These are phyloP conservation scores for Hypomyces rosellus DNA, from an alignment of 2,329 filamentous ascomycete genomes.

Conservation along the genomic window DNA sequence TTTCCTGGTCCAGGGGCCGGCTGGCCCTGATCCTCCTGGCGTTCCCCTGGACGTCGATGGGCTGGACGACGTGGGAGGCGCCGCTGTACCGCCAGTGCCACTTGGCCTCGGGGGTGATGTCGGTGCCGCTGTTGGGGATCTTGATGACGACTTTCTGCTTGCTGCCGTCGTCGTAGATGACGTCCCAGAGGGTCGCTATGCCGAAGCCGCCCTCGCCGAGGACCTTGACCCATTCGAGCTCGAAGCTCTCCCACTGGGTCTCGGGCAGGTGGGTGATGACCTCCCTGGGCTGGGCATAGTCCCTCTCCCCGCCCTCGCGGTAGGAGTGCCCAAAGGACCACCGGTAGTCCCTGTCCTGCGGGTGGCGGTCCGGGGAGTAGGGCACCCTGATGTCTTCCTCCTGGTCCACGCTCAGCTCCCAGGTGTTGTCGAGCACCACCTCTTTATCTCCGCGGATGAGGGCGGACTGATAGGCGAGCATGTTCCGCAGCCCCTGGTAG, in stretches of 20 bases:
- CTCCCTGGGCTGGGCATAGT: neutral
- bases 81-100: constrained; percentile 23
- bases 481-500: constrained; percentile 2
- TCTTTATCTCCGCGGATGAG: constrained; percentile 11
- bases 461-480: constrained; percentile 4
- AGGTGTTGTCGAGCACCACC: constrained; percentile 9
- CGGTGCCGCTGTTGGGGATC: constrained; percentile 1
- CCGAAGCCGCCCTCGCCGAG: constrained; percentile 13
- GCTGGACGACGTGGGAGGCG: constrained; percentile 22
- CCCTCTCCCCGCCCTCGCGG: neutral
- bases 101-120: constrained; percentile 11
- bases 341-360: neutral
- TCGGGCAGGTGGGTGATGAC: neutral
- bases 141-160: constrained; percentile 22
- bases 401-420: neutral
- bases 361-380: neutral
- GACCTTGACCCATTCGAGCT: constrained; percentile 11
- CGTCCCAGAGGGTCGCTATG: constrained; percentile 13
- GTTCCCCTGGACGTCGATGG: constrained; percentile 17
- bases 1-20: too few species aligned
- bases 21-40: constrained; percentile 8
- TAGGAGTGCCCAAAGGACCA: neutral
- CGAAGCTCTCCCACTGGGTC: constrained; percentile 12
- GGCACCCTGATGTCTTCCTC: neutral
- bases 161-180: constrained; percentile 8